A percentile compares a stretch with the other conserved stretches of the same genome.
phyloP scores from a whole-genome alignment of 805 yeast species.

The Ascoidea asiatica region DNA sequence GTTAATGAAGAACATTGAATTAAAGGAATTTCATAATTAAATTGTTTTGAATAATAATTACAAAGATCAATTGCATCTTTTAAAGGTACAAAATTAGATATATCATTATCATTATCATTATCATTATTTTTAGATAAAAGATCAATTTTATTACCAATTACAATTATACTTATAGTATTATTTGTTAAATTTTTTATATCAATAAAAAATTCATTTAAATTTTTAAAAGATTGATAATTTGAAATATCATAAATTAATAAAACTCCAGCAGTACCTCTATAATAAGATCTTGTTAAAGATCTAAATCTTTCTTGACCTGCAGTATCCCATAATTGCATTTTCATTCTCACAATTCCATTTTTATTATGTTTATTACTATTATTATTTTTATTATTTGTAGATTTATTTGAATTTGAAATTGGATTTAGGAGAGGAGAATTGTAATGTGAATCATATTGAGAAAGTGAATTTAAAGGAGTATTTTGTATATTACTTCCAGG shows the following conservation, averaged over 20 bases:
- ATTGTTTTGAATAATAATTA: slow-evolving; percentile 13
- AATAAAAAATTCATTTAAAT: slow-evolving; percentile 17
- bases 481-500: too few species aligned
- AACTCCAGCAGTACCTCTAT: slow-evolving; percentile 24
- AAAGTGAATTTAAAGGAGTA: too few species aligned
- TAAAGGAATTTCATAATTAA: slow-evolving; percentile 21
- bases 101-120: slow-evolving; percentile 13
- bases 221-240: slow-evolving; percentile 14
- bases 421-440: too few species aligned
- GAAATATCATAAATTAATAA: slow-evolving; percentile 21
- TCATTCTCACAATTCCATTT: slow-evolving; percentile 15
- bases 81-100: slow-evolving; percentile 17
- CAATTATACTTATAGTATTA: slow-evolving; percentile 16
- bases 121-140: slow-evolving; percentile 2
- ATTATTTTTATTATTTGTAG: too few species aligned
- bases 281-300: slow-evolving; percentile 23
- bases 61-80: slow-evolving; percentile 22
- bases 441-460: too few species aligned
- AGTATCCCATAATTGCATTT: slow-evolving; percentile 24
- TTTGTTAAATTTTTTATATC: slow-evolving; percentile 19
- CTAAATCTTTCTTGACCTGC: slow-evolving; percentile 26
- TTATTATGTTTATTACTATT: too few species aligned
- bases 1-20: slow-evolving; percentile 26
- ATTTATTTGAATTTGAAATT: too few species aligned
- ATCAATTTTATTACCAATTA: slow-evolving; percentile 24